phyloP scores from a whole-genome alignment of 2,329 filamentous ascomycete species.

The Stagonosporopsis cucurbitacearum region DNA sequence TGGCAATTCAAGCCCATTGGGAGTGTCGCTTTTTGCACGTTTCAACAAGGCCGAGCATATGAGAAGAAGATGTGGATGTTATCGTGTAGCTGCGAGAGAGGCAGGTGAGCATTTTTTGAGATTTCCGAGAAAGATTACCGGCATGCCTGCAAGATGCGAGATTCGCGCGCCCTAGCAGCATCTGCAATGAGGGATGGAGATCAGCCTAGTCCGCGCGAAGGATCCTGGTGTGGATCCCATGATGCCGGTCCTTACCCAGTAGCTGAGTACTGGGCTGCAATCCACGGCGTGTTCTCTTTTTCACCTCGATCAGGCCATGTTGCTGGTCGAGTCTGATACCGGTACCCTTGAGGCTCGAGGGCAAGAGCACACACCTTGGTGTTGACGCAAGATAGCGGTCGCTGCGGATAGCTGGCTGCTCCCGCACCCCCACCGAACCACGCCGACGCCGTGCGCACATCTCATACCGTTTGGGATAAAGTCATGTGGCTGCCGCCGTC shows the following conservation, averaged over 20 bases:
- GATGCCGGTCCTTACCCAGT: slow-evolving; percentile 27
- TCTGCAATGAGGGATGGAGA: slow-evolving; percentile 17
- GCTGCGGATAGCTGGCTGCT: slow-evolving; percentile 29
- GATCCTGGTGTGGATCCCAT: slow-evolving; percentile 35
- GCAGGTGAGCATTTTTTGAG: background rate
- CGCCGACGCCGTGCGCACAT: slow-evolving; percentile 18
- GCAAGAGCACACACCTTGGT: slow-evolving; percentile 16
- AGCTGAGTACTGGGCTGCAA: slow-evolving; percentile 23
- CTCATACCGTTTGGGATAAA: slow-evolving; percentile 19
- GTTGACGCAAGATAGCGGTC: slow-evolving; percentile 20
- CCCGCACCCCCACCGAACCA: slow-evolving; percentile 24
- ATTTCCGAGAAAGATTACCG: slow-evolving; percentile 1
- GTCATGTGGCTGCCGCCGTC: slow-evolving; percentile 13
- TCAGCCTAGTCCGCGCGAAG: slow-evolving; percentile 24
- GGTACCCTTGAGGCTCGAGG: too few species aligned
- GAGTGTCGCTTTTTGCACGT: slow-evolving; percentile 1
- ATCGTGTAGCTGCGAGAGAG: background rate
- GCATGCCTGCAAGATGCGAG: slow-evolving; percentile 9
- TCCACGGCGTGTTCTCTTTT: slow-evolving; percentile 22
- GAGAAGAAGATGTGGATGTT: slow-evolving; percentile 6
- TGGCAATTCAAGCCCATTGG: slow-evolving; percentile 19
- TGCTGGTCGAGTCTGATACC: too few species aligned
- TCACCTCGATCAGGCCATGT: slow-evolving; percentile 16
- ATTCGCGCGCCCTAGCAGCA: slow-evolving; percentile 12
- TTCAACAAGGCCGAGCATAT: too few species aligned